phyloP scores from a whole-genome alignment of 257 asterid genomes.

The Ajuga chamaepitys region DNA sequence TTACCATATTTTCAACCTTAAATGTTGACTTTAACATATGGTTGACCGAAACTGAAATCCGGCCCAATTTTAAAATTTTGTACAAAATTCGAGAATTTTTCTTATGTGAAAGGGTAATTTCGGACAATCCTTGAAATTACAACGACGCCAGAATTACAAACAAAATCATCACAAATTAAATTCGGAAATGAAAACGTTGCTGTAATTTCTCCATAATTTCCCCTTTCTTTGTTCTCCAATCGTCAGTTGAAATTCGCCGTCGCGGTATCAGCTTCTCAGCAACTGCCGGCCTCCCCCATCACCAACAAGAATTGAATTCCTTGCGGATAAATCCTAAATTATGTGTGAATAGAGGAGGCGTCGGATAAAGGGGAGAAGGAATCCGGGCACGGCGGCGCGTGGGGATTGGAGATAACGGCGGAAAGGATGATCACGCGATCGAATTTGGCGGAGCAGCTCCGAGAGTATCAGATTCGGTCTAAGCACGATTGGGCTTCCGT shows the following conservation, averaged over 20 bases:
- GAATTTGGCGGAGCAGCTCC: conserved; percentile 88
- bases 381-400: conserved; percentile 24
- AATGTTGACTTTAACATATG: not conserved
- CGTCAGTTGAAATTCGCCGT: conserved; percentile 23
- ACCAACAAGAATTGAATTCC: not conserved
- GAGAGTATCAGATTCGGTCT: conserved; percentile 91
- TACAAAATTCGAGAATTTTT: not conserved
- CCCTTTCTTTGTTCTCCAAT: not conserved
- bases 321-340: not conserved
- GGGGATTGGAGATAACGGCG: conserved; percentile 10
- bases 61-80: too few relatives aligned
- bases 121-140: not conserved
- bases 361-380: conserved; percentile 6
- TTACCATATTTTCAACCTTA: too few relatives aligned
- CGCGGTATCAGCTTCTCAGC: conserved; percentile 15
- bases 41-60: too few relatives aligned
- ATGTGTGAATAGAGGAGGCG: conserved; percentile 8
- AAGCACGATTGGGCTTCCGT: conserved; percentile 86
- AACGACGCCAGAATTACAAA: not conserved
- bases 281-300: conserved; percentile 2
- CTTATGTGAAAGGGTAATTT: conserved; percentile 5
- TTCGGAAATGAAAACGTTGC: not conserved
- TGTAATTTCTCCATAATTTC: not conserved
- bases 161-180: not conserved
- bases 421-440: conserved; percentile 88